Evolutionary conservation across 257 asterid genomes (phyloP).

Genomic region (Solanum chiquidenum): DNA sequence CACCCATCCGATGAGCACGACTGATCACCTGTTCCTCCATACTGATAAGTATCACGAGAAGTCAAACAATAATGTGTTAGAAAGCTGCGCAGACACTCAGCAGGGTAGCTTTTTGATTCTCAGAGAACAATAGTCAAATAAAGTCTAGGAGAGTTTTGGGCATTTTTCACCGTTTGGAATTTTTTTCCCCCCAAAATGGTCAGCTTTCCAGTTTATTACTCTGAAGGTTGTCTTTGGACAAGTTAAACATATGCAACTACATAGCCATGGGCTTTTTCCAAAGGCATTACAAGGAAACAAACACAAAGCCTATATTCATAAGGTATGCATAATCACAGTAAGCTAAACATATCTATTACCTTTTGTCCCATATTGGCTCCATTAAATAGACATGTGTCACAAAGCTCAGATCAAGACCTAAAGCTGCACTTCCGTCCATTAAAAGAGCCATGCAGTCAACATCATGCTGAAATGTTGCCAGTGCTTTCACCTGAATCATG

Average conservation of each 20-base stretch:
- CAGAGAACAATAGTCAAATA: neutral
- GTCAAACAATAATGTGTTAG: constrained; percentile 1
- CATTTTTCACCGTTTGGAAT: neutral
- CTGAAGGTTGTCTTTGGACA: neutral
- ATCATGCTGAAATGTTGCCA: constrained; percentile 79
- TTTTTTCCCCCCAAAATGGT: neutral
- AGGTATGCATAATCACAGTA: neutral
- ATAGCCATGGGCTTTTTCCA: neutral
- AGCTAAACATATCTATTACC: constrained; percentile 32
- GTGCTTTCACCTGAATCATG: constrained; percentile 61
- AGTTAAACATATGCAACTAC: neutral
- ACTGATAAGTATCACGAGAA: constrained; percentile 32
- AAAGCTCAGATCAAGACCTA: constrained; percentile 97
- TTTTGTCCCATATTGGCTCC: constrained; percentile 99
- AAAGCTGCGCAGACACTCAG: neutral
- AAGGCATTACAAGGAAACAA: neutral
- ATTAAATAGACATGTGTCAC: constrained; percentile 87
- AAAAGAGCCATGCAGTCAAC: constrained; percentile 85
- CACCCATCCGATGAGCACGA: constrained; percentile 99
- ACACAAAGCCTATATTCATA: neutral
- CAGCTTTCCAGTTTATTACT: neutral
- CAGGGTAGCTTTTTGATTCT: neutral
- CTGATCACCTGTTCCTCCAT: constrained; percentile 99
- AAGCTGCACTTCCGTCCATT: constrained; percentile 99
- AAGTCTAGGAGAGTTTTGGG: neutral